Evolutionary conservation across 2,329 filamentous ascomycete species (phyloP).

Genomic region (Magnaporthales sp.): DNA sequence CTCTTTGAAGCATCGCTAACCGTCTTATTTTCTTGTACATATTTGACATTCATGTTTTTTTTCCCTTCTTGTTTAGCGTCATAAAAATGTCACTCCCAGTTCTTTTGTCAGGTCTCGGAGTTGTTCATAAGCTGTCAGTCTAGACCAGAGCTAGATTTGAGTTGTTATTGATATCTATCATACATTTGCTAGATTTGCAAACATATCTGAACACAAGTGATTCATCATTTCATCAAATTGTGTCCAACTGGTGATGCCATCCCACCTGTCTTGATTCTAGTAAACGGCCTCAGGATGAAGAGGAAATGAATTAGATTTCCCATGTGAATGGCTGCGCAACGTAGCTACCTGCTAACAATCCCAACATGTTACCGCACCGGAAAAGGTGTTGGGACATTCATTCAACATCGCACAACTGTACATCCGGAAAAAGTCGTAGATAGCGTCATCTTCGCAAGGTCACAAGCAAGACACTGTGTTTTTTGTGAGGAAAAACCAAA

Average conservation of each 20-base stretch:
- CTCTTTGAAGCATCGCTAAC: background rate
- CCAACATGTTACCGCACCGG: no score
- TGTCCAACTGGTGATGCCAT: background rate
- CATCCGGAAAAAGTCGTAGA: no score
- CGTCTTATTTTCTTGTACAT: conserved; percentile 2
- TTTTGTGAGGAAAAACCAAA: background rate
- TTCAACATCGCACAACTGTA: no score
- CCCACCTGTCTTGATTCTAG: background rate
- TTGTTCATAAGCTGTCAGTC: background rate
- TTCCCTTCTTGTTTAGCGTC: background rate
- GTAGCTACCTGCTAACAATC: no score
- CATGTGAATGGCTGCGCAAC: no score
- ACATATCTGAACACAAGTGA: background rate
- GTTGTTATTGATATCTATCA: background rate
- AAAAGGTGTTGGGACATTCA: no score
- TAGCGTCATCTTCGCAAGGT: background rate
- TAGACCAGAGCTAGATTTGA: background rate
- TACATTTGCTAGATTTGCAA: background rate
- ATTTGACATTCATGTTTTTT: background rate
- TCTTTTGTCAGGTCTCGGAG: background rate
- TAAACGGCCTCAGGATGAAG: background rate
- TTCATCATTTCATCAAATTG: background rate
- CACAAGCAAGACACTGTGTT: background rate
- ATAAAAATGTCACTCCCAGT: background rate
- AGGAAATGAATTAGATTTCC: no score